These are phyloP conservation scores for Metroxylon sagu DNA, from an alignment of 176 grass and related monocot species.

Conservation along the genomic window DNA sequence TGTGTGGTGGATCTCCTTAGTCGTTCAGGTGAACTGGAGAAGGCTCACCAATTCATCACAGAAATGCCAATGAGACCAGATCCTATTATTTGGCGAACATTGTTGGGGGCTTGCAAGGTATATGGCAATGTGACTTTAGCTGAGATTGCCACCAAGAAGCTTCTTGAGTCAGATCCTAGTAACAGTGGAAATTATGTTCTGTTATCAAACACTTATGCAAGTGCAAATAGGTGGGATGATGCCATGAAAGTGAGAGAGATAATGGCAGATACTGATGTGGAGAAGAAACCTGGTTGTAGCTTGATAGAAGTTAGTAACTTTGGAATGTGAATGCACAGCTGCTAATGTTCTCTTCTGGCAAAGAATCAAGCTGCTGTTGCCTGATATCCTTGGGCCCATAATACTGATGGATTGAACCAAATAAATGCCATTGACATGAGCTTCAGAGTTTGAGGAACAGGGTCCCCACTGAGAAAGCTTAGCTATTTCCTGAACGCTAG, in stretches of 20 bases:
- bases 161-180: slow-evolving; percentile 22
- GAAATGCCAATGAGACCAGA: slow-evolving; percentile 33
- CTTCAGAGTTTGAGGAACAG: too few species aligned
- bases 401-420: too few species aligned
- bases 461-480: too few species aligned
- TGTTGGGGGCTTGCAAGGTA: slow-evolving; percentile 33
- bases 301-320: slow-evolving; percentile 13
- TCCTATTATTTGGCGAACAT: slow-evolving; percentile 47
- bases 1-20: slow-evolving; percentile 39
- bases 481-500: too few species aligned
- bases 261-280: slow-evolving; percentile 23
- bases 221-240: slow-evolving; percentile 35
- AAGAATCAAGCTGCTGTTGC: too few species aligned
- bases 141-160: slow-evolving; percentile 32
- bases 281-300: slow-evolving; percentile 38
- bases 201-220: slow-evolving; percentile 35
- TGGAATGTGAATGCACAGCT: not conserved
- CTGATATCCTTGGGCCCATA: too few species aligned
- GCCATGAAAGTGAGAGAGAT: slow-evolving; percentile 24
- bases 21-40: slow-evolving; percentile 30
- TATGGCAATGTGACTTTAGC: slow-evolving; percentile 32
- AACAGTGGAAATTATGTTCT: slow-evolving; percentile 34
- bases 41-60: slow-evolving; percentile 26
- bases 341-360: not conserved
- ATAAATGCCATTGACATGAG: too few species aligned